A percentile compares a stretch with the other conserved stretches of the same genome.
Evolutionary conservation across 2,329 filamentous ascomycete genomes (phyloP).

Genomic region (Pyricularia sp.): DNA sequence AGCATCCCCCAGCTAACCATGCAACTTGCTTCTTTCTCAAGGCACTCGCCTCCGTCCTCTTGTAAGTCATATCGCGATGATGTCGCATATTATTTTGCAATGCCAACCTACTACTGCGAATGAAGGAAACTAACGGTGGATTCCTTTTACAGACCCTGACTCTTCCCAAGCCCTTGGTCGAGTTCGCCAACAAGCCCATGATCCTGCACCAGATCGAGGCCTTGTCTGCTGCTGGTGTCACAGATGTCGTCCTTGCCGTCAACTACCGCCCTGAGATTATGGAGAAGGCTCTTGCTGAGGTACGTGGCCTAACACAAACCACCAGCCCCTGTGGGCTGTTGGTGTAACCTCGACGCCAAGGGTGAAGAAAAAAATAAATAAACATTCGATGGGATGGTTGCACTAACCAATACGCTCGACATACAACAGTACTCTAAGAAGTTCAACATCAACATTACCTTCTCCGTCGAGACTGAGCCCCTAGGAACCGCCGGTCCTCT

Average conservation of each 20-base stretch:
- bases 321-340: neutral
- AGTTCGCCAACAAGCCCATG: slow-evolving; percentile 99
- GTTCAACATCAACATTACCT: slow-evolving; percentile 92
- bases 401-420: neutral
- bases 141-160: slow-evolving; percentile 66
- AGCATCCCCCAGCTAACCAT: neutral
- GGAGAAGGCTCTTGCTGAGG: slow-evolving; percentile 87
- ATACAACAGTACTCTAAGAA: slow-evolving; percentile 66
- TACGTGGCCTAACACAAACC: slow-evolving; percentile 28
- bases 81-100: slow-evolving; percentile 9
- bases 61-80: slow-evolving; percentile 43
- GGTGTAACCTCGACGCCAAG: neutral
- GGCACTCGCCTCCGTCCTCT: slow-evolving; percentile 91
- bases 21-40: neutral
- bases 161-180: slow-evolving; percentile 92
- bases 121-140: slow-evolving; percentile 7
- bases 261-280: slow-evolving; percentile 99
- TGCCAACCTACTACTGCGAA: neutral
- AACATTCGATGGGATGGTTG: neutral
- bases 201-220: slow-evolving; percentile 97
- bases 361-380: neutral
- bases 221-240: slow-evolving; percentile 86
- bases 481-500: slow-evolving; percentile 90
- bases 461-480: slow-evolving; percentile 93
- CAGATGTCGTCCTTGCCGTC: slow-evolving; percentile 94